Base-by-base conservation (phyloP, 495 filamentous ascomycete species). In the Annulohypoxylon bovei region DNA sequence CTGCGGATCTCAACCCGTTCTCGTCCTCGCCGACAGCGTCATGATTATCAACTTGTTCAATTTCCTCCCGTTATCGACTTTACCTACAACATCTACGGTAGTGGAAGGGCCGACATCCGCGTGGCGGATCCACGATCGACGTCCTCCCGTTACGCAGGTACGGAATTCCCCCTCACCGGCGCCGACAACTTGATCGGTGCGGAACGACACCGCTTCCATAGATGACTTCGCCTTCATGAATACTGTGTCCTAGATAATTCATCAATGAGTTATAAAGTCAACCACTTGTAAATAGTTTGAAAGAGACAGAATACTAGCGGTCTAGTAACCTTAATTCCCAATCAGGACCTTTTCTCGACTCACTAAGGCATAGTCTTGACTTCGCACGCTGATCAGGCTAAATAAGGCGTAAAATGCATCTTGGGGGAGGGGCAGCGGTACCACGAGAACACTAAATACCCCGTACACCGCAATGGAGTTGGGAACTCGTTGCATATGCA, bases 401-500 rank as follows among this genome's bases (percentile, higher is more conserved):
- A 47, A 47, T 12, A 39, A 56, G 53, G 32, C 53, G 18, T 18
- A 2, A 42, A 46, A 33, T 20, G 57, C 32, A 40, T 18, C 18
- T 14, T 50, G 14, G 40, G 33, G 35, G 58, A 58, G 50, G 58
- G 32, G 23, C 16, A 28, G 44, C 16, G 54, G 54, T 53, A 47
- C 60, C 25, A 59, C 46, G 16, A 53, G 53, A 40, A 30, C 25
- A 46, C 33, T 11, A 16, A 54, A 37, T 40, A 6, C 37, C n/a
- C 67, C 25, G 30, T 49, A 40, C 55, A 39, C 62, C 33, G 30
- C 39, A 44, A 30, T 32, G 0, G 49, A 39, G 25, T 58, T 57
- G 33, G 27, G 60, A 56, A 64, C 40, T 65, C 47, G 55, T 35
- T 65, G 70, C 55, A 68, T 68, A 68, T 65, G 70, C 70, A 68